Percentiles rank a stretch among this genome's conserved stretches.
These are phyloP conservation scores for Hanseniaspora hatyaiensis DNA, from an alignment of 805 yeast genomes.

Conservation along the genomic window DNA sequence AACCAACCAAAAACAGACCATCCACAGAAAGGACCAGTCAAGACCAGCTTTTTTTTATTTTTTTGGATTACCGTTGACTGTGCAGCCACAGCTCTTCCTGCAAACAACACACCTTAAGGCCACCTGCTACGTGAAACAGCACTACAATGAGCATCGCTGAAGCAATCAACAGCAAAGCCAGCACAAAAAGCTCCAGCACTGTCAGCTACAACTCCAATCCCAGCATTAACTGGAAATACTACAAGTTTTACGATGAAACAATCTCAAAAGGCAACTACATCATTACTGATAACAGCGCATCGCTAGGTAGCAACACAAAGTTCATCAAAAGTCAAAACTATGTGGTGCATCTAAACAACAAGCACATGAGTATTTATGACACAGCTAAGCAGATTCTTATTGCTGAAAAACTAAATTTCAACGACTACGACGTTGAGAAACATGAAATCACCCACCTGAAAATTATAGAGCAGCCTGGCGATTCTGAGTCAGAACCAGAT, in stretches of 20 bases:
- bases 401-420: not conserved
- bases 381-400: not conserved
- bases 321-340: not conserved
- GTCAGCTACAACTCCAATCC: not conserved
- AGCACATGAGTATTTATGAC: not conserved
- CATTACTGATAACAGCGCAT: not conserved
- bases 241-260: slow-evolving; percentile 4
- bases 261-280: not conserved
- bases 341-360: not conserved
- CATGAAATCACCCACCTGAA: slow-evolving; percentile 2
- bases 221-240: slow-evolving; percentile 8
- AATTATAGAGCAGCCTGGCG: not conserved
- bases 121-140: too few relatives aligned
- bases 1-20: not conserved
- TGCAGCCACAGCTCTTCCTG: too few relatives aligned
- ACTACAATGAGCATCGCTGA: not conserved
- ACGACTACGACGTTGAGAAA: slow-evolving; percentile 5
- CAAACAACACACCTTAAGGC: too few relatives aligned
- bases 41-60: too few relatives aligned
- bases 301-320: not conserved
- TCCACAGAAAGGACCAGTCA: too few relatives aligned
- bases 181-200: not conserved
- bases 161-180: not conserved
- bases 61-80: too few relatives aligned
- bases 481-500: not conserved